phyloP scores from a whole-genome alignment of 108 stramenopile genomes.

The Aurantiochytrium sp. region DNA sequence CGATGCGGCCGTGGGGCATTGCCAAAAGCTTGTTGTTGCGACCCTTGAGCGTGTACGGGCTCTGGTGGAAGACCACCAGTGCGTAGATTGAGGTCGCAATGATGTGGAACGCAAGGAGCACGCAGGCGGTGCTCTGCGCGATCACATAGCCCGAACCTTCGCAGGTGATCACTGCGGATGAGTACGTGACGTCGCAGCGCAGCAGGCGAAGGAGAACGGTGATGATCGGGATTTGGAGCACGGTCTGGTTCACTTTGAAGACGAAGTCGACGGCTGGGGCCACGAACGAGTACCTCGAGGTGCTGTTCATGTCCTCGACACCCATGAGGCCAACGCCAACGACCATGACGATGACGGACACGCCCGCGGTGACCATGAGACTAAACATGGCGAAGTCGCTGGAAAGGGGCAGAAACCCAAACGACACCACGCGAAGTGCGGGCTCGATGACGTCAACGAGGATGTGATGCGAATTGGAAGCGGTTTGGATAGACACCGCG shows the following conservation, averaged over 20 bases:
- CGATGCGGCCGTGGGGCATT: neutral
- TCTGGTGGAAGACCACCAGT: neutral
- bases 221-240: neutral
- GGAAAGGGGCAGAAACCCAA: neutral
- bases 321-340: neutral
- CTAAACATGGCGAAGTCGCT: neutral
- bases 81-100: neutral
- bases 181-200: neutral
- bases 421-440: neutral
- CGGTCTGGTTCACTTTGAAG: neutral
- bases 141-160: neutral
- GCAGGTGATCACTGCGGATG: neutral
- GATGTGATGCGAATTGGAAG: neutral
- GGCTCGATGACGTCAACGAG: neutral
- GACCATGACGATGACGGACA: neutral
- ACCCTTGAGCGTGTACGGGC: neutral
- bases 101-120: neutral
- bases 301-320: neutral
- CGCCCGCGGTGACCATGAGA: neutral
- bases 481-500: neutral
- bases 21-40: neutral
- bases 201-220: neutral
- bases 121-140: neutral
- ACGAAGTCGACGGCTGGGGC: neutral
- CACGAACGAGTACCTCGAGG: neutral